Evolutionary conservation across 164 flowering plant genomes (phyloP), one percentile per base, ranked within the genome.

Genomic region (Liquidambar formosana): DNA sequence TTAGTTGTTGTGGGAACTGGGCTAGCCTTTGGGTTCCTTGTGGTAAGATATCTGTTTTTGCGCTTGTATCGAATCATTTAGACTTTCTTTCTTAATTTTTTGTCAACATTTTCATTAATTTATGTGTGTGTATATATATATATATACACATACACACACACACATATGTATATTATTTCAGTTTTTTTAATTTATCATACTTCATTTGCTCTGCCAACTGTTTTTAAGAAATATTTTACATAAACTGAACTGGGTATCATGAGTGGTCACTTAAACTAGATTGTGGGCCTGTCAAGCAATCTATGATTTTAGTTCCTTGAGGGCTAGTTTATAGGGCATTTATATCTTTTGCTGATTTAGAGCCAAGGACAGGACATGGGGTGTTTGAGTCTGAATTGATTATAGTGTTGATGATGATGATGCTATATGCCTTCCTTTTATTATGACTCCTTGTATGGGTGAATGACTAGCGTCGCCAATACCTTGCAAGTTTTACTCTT

Each of bases 11-110:
- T 85, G 69, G 97, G 99, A 80, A 90, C 96, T 69, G 99, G 99
- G 66, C 91, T 93, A 79, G 92, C 98, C 65, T 96, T 96, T 77
- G 98, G 98, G 25, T 93, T 81, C 69, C 93, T 93, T 53, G 99
- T 96, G 97, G 99, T 96, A 83, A 79, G 91, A 72, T 69, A 46
- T 48, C 2, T 45, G 3, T 67, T 23, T 52, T 10, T 60, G 4
- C 58, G 33, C 26, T n/a, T 53, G 28, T 22, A 23, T 54, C 2
- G 2, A 23, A 23, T 8, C 22, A 54, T 22, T 26, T 54, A 22
- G 23, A 54, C 12, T 54, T 4, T 54, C 23, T 1, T 1, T 38
- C 45, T 33, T 33, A 2, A 10, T n/a, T 23, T 22, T 54, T n/a
- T 21, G 9, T 54, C 25, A 13, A 4, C 4, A 54, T 5, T 22